Conservation (phyloP, 768 basidiomycete genomes). For the Suillus ampliporus region DNA sequence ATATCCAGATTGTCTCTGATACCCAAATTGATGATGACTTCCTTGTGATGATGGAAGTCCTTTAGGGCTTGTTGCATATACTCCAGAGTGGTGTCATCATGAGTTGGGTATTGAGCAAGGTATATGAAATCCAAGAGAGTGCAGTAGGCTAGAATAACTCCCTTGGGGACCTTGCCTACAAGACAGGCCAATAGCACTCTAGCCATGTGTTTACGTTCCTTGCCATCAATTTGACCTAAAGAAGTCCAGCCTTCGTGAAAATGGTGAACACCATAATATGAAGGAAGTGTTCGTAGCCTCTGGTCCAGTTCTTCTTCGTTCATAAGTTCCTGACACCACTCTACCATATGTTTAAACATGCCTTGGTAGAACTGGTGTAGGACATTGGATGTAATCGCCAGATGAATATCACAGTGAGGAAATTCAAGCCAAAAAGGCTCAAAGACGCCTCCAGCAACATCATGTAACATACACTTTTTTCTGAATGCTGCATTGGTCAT, state of each 20-base stretch:
- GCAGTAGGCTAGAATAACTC: conserved; percentile 39
- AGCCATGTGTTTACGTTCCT: background rate
- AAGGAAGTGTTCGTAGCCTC: background rate
- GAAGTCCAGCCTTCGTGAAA: background rate
- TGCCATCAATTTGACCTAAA: background rate
- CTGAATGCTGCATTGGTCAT: too few relatives aligned
- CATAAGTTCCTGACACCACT: conserved; percentile 17
- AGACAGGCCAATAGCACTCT: conserved; percentile 16
- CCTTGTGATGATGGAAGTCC: conserved; percentile 42
- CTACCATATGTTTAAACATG: conserved; percentile 32
- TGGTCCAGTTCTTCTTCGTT: too few relatives aligned
- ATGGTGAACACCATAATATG: background rate
- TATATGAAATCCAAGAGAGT: conserved; percentile 45
- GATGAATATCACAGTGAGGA: conserved; percentile 28
- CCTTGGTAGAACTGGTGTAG: conserved; percentile 36
- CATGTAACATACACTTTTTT: too few relatives aligned
- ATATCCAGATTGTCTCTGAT: conserved; percentile 35
- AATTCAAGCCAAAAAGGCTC: conserved; percentile 9
- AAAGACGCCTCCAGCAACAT: too few relatives aligned
- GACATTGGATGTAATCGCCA: conserved; percentile 28
- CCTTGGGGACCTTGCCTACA: conserved; percentile 35
- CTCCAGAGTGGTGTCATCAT: conserved; percentile 27
- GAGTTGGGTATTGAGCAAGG: conserved; percentile 36
- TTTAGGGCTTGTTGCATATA: conserved; percentile 28
- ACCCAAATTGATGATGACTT: conserved; percentile 35